Evolutionary conservation across 176 grass and related monocot species (phyloP).

Genomic region (Oryza brachyantha): DNA sequence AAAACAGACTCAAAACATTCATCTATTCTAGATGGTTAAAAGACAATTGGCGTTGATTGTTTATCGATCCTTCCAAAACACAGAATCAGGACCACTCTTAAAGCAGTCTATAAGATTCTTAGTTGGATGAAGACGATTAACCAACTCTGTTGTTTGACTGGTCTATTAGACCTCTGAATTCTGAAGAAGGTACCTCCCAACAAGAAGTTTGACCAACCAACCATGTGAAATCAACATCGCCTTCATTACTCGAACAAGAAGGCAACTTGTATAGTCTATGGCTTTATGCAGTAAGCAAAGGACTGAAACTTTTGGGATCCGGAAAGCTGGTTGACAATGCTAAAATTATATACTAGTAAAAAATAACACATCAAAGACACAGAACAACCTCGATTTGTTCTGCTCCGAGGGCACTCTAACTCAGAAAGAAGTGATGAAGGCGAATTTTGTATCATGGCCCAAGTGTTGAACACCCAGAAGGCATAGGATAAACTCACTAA

Average conservation of each 20-base stretch:
- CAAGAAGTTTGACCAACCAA: constrained; percentile 46
- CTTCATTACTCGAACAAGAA: constrained; percentile 26
- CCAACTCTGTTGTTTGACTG: constrained; percentile 32
- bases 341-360: constrained; percentile 11
- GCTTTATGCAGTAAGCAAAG: constrained; percentile 9
- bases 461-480: background rate
- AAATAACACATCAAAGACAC: background rate
- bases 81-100: constrained; percentile 21
- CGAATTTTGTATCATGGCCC: background rate
- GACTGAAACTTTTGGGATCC: constrained; percentile 10
- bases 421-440: background rate
- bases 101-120: constrained; percentile 29
- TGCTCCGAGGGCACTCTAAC: background rate
- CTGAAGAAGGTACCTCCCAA: constrained; percentile 26
- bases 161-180: constrained; percentile 27
- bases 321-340: constrained; percentile 9
- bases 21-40: constrained; percentile 17
- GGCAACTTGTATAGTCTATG: constrained; percentile 32
- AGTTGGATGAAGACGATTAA: constrained; percentile 42
- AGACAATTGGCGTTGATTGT: constrained; percentile 7
- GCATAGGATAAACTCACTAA: background rate
- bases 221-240: constrained; percentile 33
- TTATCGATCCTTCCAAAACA: background rate
- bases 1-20: constrained; percentile 3
- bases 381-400: constrained; percentile 25